Evolutionary conservation across 192 early-diverging fungal genomes (phyloP).

Genomic region (Coemansia sp.): DNA sequence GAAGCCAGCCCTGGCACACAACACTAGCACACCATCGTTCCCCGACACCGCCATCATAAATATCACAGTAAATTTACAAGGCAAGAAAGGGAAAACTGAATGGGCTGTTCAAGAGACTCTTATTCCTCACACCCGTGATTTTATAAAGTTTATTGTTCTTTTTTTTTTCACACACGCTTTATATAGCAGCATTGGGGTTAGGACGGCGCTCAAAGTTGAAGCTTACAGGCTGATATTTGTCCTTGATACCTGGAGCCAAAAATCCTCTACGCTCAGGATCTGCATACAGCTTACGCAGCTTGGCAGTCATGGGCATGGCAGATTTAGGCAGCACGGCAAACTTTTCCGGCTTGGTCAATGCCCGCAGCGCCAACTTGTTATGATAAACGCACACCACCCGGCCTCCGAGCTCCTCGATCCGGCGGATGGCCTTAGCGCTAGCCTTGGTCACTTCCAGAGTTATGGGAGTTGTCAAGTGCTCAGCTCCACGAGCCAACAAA

Average conservation of each 20-base stretch:
- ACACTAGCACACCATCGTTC: slow-evolving; percentile 1
- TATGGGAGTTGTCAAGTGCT: slow-evolving; percentile 70
- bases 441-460: slow-evolving; percentile 85
- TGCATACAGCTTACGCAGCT: slow-evolving; percentile 62
- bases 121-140: background rate
- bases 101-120: background rate
- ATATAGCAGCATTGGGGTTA: background rate
- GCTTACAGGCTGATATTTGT: slow-evolving; percentile 33
- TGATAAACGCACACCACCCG: slow-evolving; percentile 79
- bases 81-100: background rate
- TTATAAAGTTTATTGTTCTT: too few relatives aligned
- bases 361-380: slow-evolving; percentile 69
- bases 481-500: slow-evolving; percentile 75
- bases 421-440: slow-evolving; percentile 69
- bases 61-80: too few relatives aligned
- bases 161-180: too few relatives aligned
- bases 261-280: slow-evolving; percentile 73
- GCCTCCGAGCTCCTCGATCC: slow-evolving; percentile 81
- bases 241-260: slow-evolving; percentile 54
- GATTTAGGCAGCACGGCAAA: slow-evolving; percentile 66
- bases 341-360: slow-evolving; percentile 76
- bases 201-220: slow-evolving; percentile 39
- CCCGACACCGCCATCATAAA: background rate
- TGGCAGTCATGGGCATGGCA: slow-evolving; percentile 62
- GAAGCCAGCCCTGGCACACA: background rate